A percentile compares a stretch with the other conserved stretches of the same genome.
These are phyloP conservation scores for Rubroshorea leprosula DNA, from an alignment of 345 rosid genomes.

Conservation along the genomic window DNA sequence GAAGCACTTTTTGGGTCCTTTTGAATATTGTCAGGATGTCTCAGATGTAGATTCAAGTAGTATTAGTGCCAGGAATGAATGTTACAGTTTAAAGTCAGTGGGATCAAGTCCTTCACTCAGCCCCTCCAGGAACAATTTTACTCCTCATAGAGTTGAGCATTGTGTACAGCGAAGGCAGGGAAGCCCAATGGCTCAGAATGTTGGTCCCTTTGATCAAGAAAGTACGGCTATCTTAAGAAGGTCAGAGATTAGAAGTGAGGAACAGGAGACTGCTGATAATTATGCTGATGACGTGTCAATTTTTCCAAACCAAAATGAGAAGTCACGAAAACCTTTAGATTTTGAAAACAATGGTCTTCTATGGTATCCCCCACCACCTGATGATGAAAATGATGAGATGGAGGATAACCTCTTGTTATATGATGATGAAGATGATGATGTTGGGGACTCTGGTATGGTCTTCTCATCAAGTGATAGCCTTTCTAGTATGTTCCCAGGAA, in stretches of 20 bases:
- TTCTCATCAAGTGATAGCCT: constrained; percentile 78
- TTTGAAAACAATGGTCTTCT: constrained; percentile 76
- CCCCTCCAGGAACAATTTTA: constrained; percentile 82
- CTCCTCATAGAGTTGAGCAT: constrained; percentile 63
- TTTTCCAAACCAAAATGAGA: constrained; percentile 31
- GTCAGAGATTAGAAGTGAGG: constrained; percentile 42
- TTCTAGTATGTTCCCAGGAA: constrained; percentile 50
- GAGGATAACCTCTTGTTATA: constrained; percentile 62
- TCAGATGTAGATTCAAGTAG: constrained; percentile 77
- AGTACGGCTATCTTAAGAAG: constrained; percentile 45
- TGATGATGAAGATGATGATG: constrained; percentile 84
- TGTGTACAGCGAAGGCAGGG: constrained; percentile 66
- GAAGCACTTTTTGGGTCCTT: constrained; percentile 56
- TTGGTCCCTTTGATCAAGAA: constrained; percentile 50
- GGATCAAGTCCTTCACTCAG: constrained; percentile 84
- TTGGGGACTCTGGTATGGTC: constrained; percentile 70
- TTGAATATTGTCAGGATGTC: constrained; percentile 57
- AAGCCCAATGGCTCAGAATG: constrained; percentile 42
- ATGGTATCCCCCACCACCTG: constrained; percentile 94
- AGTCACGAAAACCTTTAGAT: constrained; percentile 53
- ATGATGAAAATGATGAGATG: constrained; percentile 74
- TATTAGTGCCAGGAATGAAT: constrained; percentile 76
- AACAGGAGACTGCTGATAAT: constrained; percentile 43
- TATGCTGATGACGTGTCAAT: constrained; percentile 35
- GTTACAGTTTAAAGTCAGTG: constrained; percentile 57